Evolutionary conservation across 164 flowering plant species (phyloP).

Genomic region (Annona squamosa): DNA sequence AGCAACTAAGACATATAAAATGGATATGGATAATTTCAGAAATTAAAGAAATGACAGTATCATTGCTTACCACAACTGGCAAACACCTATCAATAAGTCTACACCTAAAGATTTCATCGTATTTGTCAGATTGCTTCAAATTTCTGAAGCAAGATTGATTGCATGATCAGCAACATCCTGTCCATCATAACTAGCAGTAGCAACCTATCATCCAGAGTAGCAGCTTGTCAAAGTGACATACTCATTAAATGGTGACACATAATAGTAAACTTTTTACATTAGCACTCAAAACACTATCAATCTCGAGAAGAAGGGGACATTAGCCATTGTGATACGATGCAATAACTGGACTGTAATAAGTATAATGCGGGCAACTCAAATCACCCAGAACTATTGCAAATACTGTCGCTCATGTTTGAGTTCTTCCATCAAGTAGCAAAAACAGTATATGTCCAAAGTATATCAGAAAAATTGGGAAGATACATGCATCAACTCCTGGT

Average conservation of each 20-base stretch:
- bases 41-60: neutral
- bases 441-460: too few relatives aligned
- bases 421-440: too few relatives aligned
- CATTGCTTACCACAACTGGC: constrained; percentile 64
- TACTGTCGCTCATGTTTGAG: too few relatives aligned
- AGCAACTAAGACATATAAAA: too few relatives aligned
- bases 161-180: constrained; percentile 99
- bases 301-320: neutral
- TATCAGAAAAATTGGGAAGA: too few relatives aligned
- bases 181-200: constrained; percentile 86
- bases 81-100: constrained; percentile 88
- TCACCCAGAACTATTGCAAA: too few relatives aligned
- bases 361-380: too few relatives aligned
- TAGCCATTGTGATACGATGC: neutral
- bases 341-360: too few relatives aligned
- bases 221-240: neutral
- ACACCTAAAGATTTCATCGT: constrained; percentile 95
- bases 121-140: constrained; percentile 81
- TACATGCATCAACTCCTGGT: too few relatives aligned
- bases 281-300: neutral
- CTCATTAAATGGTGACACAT: neutral
- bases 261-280: neutral
- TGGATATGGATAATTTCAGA: neutral
- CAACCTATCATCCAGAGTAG: constrained; percentile 45
- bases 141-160: constrained; percentile 82